Evolutionary conservation across 129 eudicot species (phyloP).

Genomic region (Artemisia tridentata): DNA sequence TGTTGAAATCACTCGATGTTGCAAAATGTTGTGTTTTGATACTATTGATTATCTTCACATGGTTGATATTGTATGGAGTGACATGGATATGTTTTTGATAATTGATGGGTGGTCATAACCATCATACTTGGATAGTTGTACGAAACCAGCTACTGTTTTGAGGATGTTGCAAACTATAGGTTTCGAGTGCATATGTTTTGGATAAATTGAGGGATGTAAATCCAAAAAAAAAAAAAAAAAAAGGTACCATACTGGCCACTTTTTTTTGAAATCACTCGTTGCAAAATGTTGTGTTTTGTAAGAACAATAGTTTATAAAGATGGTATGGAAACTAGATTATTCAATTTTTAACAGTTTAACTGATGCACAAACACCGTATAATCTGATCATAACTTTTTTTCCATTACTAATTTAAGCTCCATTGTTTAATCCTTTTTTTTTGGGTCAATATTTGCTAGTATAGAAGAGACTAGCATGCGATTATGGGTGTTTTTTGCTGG

Average conservation of each 20-base stretch:
- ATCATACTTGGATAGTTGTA: conserved; percentile 3
- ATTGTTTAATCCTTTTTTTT: too few species aligned
- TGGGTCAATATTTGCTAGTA: too few species aligned
- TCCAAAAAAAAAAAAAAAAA: too few species aligned
- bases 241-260: not conserved
- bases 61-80: not conserved
- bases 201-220: conserved; percentile 1
- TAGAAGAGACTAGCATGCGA: not conserved
- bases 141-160: not conserved
- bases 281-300: not conserved
- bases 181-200: not conserved
- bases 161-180: not conserved
- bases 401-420: too few species aligned
- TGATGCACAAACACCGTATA: too few species aligned
- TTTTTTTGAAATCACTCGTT: not conserved
- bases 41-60: not conserved
- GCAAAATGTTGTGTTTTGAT: too few species aligned
- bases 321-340: not conserved
- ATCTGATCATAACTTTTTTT: too few species aligned
- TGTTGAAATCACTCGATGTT: too few species aligned
- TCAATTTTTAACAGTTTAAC: too few species aligned
- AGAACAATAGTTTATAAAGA: not conserved
- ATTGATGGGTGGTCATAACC: not conserved
- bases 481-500: not conserved
- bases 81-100: not conserved